A percentile compares a stretch with the other conserved stretches of the same genome.
These are phyloP conservation scores for Penicillium riverlandense DNA, from an alignment of 495 filamentous ascomycete species.

Conservation along the genomic window DNA sequence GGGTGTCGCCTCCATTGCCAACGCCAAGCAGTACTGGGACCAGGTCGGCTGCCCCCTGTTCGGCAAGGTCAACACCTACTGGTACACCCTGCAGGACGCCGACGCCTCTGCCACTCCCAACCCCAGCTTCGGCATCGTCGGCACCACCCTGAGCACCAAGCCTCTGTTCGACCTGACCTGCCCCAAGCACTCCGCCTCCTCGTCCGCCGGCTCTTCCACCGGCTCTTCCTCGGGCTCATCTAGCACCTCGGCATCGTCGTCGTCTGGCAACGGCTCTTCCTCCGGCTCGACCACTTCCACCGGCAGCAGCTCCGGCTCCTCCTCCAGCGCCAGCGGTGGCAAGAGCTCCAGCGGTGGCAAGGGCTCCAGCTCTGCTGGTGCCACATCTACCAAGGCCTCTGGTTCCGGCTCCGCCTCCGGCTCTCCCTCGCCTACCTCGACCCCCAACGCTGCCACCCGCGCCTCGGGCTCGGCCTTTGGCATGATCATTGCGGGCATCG, in stretches of 20 bases:
- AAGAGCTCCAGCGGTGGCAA: constrained; percentile 4
- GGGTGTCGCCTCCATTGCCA: constrained; percentile 56
- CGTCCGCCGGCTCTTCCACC: constrained; percentile 11
- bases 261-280: constrained; percentile 1
- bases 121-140: constrained; percentile 65
- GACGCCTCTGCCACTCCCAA: constrained; percentile 41
- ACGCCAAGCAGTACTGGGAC: constrained; percentile 75
- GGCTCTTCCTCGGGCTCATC: constrained; percentile 9
- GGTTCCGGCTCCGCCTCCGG: constrained; percentile 30
- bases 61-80: constrained; percentile 64
- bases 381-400: constrained; percentile 10
- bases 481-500: neutral
- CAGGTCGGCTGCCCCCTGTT: constrained; percentile 68
- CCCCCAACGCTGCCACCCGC: constrained; percentile 8
- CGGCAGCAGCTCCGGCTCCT: constrained; percentile 7
- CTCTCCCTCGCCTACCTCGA: constrained; percentile 12
- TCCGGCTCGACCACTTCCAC: constrained; percentile 7
- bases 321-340: constrained; percentile 7
- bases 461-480: neutral
- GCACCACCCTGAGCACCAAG: constrained; percentile 44
- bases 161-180: constrained; percentile 62
- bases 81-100: constrained; percentile 65
- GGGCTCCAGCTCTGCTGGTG: constrained; percentile 10
- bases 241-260: constrained; percentile 1
- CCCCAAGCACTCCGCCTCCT: constrained; percentile 11